A percentile compares a stretch with the other conserved stretches of the same genome.
phyloP scores from a whole-genome alignment of 2,329 filamentous ascomycete genomes.

The Colletotrichum lini region DNA sequence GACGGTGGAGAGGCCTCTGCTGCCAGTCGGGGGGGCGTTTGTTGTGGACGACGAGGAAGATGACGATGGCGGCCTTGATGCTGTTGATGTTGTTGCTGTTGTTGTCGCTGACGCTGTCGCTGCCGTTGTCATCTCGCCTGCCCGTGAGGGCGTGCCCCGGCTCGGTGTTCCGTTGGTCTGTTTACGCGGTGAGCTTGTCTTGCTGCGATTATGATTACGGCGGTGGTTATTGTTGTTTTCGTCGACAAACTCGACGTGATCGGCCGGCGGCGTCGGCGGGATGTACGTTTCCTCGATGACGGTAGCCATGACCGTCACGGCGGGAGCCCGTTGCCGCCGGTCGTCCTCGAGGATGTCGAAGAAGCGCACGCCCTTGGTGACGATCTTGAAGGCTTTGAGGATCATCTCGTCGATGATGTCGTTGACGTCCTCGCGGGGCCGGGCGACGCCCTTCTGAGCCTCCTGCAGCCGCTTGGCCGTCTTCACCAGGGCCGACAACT shows the following conservation, averaged over 20 bases:
- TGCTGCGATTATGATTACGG: too few relatives aligned
- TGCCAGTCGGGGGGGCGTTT: slow-evolving; percentile 56
- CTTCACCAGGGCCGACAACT: slow-evolving; percentile 91
- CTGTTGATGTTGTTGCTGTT: too few relatives aligned
- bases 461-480: slow-evolving; percentile 89
- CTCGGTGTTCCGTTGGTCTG: slow-evolving; percentile 51
- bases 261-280: slow-evolving; percentile 75
- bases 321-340: slow-evolving; percentile 62
- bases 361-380: slow-evolving; percentile 91
- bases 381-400: slow-evolving; percentile 91
- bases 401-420: slow-evolving; percentile 93
- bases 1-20: slow-evolving; percentile 64
- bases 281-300: slow-evolving; percentile 71
- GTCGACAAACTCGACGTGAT: slow-evolving; percentile 64
- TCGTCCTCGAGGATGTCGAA: slow-evolving; percentile 86
- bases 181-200: slow-evolving; percentile 55
- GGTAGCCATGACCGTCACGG: slow-evolving; percentile 73
- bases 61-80: too few relatives aligned
- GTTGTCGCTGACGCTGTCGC: too few relatives aligned
- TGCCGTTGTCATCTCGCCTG: slow-evolving; percentile 54
- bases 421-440: slow-evolving; percentile 72
- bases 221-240: slow-evolving; percentile 50
- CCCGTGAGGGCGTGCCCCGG: slow-evolving; percentile 53
- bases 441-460: slow-evolving; percentile 67
- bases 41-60: slow-evolving; percentile 39